Evolutionary conservation across 164 flowering plant genomes (phyloP), one percentile per base, ranked within the genome.

Genomic region (Macadamia integrifolia): DNA sequence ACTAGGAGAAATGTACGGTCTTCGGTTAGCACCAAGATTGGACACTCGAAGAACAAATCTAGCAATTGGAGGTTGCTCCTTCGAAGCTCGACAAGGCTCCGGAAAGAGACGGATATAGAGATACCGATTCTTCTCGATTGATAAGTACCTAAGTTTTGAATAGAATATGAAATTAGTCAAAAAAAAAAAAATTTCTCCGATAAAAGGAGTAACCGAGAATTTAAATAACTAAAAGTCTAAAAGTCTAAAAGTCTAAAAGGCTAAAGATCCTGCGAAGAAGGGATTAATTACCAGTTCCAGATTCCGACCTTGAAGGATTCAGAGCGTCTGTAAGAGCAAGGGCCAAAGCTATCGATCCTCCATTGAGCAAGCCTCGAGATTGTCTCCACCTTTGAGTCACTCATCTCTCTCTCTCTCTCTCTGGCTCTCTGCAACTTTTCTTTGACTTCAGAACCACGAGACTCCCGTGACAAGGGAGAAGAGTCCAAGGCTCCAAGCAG

Each of bases 41-140:
- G 91, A 80, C 52, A 87, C 88, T 3, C 88, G 84, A 8, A 93
- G 78, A 62, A 91, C 74, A 69, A 93, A 89, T 48, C 78, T 79
- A n/a, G 93, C 97, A 15, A 88, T 60, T 1, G 97, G 97, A 58
- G 97, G 92, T 75, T 93, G 95, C 43, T 91, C 98, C 55, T 86
- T 91, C 1, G 87, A 72, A 0, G 73, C 57, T 15, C 84, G 76
- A 29, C 87, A 78, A 0, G 85, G 86, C 74, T 93, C 97, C 0
- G 97, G 98, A 64, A 87, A 89, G 17, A 93, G 67, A 28, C 92
- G 86, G 31, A 93, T 73, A 72, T 82, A 85, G 62, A 88, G 61
- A 71, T 83, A 82, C 50, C 97, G 85, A 73, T 84, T 88, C 85
- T 83, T 93, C 84, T 93, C 97, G 0, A 91, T 73, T 0, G 97